phyloP scores from a whole-genome alignment of 768 basidiomycete genomes.

The Paxillus rubicundulus region DNA sequence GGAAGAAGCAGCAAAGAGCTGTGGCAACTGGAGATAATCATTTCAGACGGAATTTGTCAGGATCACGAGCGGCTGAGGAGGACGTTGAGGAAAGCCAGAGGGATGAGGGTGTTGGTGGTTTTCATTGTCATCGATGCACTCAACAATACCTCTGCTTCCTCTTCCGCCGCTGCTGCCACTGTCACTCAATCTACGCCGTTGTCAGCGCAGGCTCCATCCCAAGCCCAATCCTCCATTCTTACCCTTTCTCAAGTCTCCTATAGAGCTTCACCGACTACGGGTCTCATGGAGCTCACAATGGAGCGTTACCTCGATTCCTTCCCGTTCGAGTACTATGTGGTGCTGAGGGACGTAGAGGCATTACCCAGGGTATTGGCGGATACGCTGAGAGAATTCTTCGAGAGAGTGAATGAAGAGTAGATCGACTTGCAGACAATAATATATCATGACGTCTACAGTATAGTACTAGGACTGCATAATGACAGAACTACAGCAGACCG shows the following conservation, averaged over 20 bases:
- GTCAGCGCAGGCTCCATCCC: neutral
- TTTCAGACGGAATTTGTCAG: slow-evolving; percentile 98
- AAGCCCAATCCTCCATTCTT: slow-evolving; percentile 73
- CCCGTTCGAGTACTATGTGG: slow-evolving; percentile 96
- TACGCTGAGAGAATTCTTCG: slow-evolving; percentile 91
- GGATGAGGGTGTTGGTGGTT: slow-evolving; percentile 90
- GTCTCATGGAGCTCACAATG: slow-evolving; percentile 83
- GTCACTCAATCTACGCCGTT: slow-evolving; percentile 11
- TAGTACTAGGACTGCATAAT: too few species aligned
- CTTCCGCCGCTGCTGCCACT: slow-evolving; percentile 6
- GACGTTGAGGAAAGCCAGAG: slow-evolving; percentile 79
- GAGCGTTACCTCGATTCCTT: slow-evolving; percentile 92
- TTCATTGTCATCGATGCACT: slow-evolving; percentile 95
- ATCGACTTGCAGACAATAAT: neutral
- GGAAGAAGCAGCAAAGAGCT: slow-evolving; percentile 69
- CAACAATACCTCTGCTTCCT: slow-evolving; percentile 41
- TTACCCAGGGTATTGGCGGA: slow-evolving; percentile 86
- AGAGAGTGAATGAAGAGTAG: slow-evolving; percentile 69
- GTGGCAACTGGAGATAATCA: slow-evolving; percentile 98
- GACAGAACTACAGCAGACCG: too few species aligned
- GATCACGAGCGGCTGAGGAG: slow-evolving; percentile 85
- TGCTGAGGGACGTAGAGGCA: slow-evolving; percentile 87
- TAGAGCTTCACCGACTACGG: slow-evolving; percentile 46
- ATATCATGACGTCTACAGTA: too few species aligned
- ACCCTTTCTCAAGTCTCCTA: slow-evolving; percentile 92